Base-by-base conservation (phyloP, 2,329 filamentous ascomycete species). In the Aspergillus brunneoviolaceus region DNA sequence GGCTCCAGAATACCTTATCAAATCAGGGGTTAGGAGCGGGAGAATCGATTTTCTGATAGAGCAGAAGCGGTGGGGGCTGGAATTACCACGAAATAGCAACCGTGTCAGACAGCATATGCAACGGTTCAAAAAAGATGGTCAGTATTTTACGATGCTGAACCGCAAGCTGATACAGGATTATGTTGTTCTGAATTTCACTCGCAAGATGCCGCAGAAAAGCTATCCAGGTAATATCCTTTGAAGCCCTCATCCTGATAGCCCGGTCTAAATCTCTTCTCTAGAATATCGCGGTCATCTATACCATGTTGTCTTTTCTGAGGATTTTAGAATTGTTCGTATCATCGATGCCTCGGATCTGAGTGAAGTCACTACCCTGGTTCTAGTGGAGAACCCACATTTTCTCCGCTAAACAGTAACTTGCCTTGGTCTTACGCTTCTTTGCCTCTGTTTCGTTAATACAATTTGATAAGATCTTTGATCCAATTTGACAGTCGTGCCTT, bases 1-100 rank as follows among this genome's bases (percentile, higher is more conserved):
- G 51, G 61, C 63, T 54, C 61, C 63, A 19, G 63, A 63, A 45
- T 63, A 57, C 47, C 42, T 59, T 16, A 60, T 65, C 31, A 39
- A 29, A 29, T 10, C 61, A n/a, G 61, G 51, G 23, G 52, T 55
- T 35, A 61, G 63, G 19, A 52, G 55, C 54, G 61, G 59, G 6
- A 61, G 53, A 27, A 56, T 61, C 58, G 61, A 61, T 53, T 65
- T 65, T 29, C 51, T 58, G 51, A 27, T 63, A 31, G n/a, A 54
- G 29, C 45, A 50, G 45, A 63, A 60, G 59, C 62, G 60, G 29
- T 58, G 59, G 57, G 63, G 59, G n/a, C 16, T 63, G 14, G 59
- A 63, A 29, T 57, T 63, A 12, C 55, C 60, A n/a, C 57, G 57
- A 63, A 57, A 63, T 29, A 31, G 42, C 52, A 57, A 62, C 54